Conservation (phyloP, 345 rosid genomes). For the Isatis tinctoria region DNA sequence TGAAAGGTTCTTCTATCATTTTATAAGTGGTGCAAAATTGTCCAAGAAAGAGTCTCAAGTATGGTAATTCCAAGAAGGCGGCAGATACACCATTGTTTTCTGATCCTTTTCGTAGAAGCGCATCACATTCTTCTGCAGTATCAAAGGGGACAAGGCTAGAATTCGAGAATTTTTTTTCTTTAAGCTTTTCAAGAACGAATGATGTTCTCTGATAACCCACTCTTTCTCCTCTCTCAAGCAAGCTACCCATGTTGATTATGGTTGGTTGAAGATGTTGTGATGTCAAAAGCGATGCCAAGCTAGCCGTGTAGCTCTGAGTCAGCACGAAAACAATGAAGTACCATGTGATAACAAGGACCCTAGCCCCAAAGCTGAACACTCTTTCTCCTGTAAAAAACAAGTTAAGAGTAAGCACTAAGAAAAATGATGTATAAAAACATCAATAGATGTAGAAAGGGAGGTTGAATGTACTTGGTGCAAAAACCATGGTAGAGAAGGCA, state of each 20-base stretch:
- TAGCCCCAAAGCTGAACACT: slow-evolving; percentile 44
- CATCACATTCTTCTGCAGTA: slow-evolving; percentile 27
- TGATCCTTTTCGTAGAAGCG: slow-evolving; percentile 32
- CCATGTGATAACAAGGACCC: slow-evolving; percentile 55
- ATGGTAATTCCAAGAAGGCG: slow-evolving; percentile 36
- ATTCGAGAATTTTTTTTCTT: slow-evolving; percentile 13
- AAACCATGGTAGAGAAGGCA: slow-evolving; percentile 65
- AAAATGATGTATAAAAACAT: neutral
- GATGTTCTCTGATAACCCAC: slow-evolving; percentile 45
- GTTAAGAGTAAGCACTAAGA: neutral
- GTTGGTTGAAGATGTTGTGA: slow-evolving; percentile 51
- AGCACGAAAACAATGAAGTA: slow-evolving; percentile 59
- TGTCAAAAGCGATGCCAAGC: slow-evolving; percentile 52
- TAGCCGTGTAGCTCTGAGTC: slow-evolving; percentile 71
- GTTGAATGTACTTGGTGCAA: slow-evolving; percentile 33
- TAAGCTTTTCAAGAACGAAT: slow-evolving; percentile 35
- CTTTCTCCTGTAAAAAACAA: slow-evolving; percentile 41
- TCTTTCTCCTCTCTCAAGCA: slow-evolving; percentile 30
- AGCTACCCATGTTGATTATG: slow-evolving; percentile 32
- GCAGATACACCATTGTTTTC: slow-evolving; percentile 38
- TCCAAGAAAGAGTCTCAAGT: slow-evolving; percentile 29
- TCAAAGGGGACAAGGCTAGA: slow-evolving; percentile 10
- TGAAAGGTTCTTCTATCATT: slow-evolving; percentile 31
- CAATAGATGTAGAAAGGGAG: too few species aligned
- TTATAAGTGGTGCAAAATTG: slow-evolving; percentile 34